Evolutionary conservation across 768 basidiomycete genomes (phyloP).

Genomic region (Pluteus cervinus): DNA sequence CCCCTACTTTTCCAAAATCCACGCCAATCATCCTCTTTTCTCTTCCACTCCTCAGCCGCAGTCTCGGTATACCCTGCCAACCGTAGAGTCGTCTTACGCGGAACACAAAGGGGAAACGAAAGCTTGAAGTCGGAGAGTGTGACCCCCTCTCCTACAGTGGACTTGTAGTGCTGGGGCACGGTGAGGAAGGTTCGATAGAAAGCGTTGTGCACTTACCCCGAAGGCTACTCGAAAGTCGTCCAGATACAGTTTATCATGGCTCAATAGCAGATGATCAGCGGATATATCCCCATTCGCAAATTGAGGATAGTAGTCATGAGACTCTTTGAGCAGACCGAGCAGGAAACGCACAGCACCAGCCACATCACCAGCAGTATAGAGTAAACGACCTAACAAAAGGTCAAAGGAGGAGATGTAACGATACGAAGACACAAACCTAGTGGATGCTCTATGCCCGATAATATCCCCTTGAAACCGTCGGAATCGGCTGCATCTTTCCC

Average conservation of each 20-base stretch:
- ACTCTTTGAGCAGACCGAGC: slow-evolving; percentile 58
- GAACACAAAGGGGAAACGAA: slow-evolving; percentile 62
- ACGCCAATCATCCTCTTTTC: slow-evolving; percentile 60
- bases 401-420: background rate
- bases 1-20: slow-evolving; percentile 52
- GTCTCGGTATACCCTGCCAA: slow-evolving; percentile 41
- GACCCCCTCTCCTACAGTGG: slow-evolving; percentile 43
- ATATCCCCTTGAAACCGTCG: slow-evolving; percentile 54
- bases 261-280: slow-evolving; percentile 17
- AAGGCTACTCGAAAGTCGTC: slow-evolving; percentile 90
- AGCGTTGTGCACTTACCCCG: slow-evolving; percentile 43
- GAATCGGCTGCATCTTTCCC: slow-evolving; percentile 31
- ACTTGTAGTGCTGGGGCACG: slow-evolving; percentile 63
- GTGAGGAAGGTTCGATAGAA: no score
- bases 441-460: slow-evolving; percentile 74
- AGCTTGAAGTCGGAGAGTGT: slow-evolving; percentile 43
- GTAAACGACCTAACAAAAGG: slow-evolving; percentile 55
- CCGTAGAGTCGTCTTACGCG: slow-evolving; percentile 50
- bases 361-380: slow-evolving; percentile 88
- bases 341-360: slow-evolving; percentile 74
- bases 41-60: slow-evolving; percentile 50
- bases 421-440: slow-evolving; percentile 39
- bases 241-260: slow-evolving; percentile 63
- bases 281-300: slow-evolving; percentile 10
- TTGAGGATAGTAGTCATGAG: slow-evolving; percentile 20